phyloP scores from a whole-genome alignment of 306 rosid genomes.

The Ochetophila trinervis region DNA sequence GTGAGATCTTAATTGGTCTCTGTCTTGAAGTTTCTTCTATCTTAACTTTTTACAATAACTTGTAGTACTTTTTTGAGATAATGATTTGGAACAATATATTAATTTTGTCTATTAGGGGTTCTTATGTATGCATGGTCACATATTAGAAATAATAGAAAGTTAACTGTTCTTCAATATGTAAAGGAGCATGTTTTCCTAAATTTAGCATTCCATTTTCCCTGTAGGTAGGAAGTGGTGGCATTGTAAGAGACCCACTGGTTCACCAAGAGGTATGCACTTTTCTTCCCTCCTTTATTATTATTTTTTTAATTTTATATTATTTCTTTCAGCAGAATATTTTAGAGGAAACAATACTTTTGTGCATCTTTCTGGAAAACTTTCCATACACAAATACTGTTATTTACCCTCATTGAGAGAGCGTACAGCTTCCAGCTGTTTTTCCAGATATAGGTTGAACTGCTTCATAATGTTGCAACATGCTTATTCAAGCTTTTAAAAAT shows the following conservation, averaged over 20 bases:
- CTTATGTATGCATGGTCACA: background rate
- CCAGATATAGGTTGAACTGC: background rate
- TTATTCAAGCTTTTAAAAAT: background rate
- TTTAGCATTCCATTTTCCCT: slow-evolving; percentile 12
- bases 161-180: background rate
- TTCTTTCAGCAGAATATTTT: background rate
- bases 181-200: background rate
- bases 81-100: background rate
- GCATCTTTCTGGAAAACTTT: background rate
- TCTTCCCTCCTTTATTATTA: background rate
- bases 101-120: background rate
- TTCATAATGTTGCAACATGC: background rate
- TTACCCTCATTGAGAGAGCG: background rate
- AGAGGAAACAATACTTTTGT: background rate
- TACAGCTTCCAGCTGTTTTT: background rate
- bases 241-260: slow-evolving; percentile 49
- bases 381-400: background rate
- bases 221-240: slow-evolving; percentile 56
- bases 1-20: background rate
- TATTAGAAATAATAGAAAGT: background rate
- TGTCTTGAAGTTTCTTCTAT: background rate
- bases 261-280: slow-evolving; percentile 44
- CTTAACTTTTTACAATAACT: background rate
- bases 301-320: background rate
- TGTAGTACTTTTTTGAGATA: background rate